Conservation (phyloP, 768 basidiomycete species). For the Mycena alexandri region DNA sequence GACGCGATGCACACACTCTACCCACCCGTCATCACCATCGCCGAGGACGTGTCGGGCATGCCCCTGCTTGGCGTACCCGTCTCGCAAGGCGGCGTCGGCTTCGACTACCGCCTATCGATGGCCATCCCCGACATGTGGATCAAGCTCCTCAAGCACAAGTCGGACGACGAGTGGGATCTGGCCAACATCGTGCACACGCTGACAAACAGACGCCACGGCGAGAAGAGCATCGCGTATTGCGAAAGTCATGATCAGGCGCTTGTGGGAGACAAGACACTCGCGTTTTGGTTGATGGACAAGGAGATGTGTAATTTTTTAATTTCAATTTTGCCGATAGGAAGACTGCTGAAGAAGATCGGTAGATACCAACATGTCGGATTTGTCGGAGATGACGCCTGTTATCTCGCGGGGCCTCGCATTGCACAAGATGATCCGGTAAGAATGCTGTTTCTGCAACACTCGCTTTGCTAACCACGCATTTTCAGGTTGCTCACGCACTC, state of each 20-base stretch:
- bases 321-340: not conserved
- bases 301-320: slow-evolving; percentile 91
- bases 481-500: slow-evolving; percentile 88
- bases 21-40: slow-evolving; percentile 89
- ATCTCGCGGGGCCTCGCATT: slow-evolving; percentile 91
- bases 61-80: slow-evolving; percentile 90
- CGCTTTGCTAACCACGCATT: slow-evolving; percentile 12
- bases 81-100: slow-evolving; percentile 89
- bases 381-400: slow-evolving; percentile 83
- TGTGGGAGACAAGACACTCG: slow-evolving; percentile 98
- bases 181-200: slow-evolving; percentile 89
- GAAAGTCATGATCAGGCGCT: slow-evolving; percentile 99
- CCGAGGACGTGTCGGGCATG: slow-evolving; percentile 99
- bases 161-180: slow-evolving; percentile 91
- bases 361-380: slow-evolving; percentile 96
- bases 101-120: slow-evolving; percentile 99
- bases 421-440: slow-evolving; percentile 97
- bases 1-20: slow-evolving; percentile 87
- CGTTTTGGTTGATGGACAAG: slow-evolving; percentile 99
- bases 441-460: slow-evolving; percentile 3
- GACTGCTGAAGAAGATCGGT: slow-evolving; percentile 15
- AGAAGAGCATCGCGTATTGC: slow-evolving; percentile 93
- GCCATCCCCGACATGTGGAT: slow-evolving; percentile 99
- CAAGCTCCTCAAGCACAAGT: slow-evolving; percentile 94
- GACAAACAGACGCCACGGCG: slow-evolving; percentile 88